These are phyloP conservation scores for Diaporthe sp. DNA, from an alignment of 2,329 filamentous ascomycete genomes.

Conservation along the genomic window DNA sequence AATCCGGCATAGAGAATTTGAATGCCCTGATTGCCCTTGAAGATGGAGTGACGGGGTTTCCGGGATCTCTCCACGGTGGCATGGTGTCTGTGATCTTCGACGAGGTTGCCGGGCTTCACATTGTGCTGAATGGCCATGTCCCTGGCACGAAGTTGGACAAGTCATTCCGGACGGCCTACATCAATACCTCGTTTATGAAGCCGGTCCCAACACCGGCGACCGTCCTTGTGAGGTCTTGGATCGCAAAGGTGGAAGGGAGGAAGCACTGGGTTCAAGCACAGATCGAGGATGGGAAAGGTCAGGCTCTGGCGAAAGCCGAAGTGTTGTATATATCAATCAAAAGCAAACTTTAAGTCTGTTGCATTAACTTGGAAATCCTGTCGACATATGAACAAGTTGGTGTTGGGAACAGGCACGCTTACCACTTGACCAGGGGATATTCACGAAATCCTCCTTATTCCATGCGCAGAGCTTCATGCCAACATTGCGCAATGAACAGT, in stretches of 20 bases:
- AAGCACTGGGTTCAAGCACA: neutral
- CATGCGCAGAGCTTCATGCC: no score
- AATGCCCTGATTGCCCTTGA: neutral
- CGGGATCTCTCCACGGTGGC: neutral
- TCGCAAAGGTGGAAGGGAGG: neutral
- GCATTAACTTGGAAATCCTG: neutral
- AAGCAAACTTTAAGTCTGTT: neutral
- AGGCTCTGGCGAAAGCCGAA: neutral
- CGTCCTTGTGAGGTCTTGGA: neutral
- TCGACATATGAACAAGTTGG: neutral
- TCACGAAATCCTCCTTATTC: no score
- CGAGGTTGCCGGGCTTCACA: neutral
- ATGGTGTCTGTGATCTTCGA: neutral
- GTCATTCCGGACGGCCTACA: neutral
- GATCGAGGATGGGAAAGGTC: neutral
- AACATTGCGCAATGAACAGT: no score
- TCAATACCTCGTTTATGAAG: neutral
- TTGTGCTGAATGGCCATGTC: constrained; percentile 1
- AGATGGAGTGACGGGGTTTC: neutral
- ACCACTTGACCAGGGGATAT: no score
- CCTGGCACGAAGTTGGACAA: neutral
- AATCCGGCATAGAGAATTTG: neutral
- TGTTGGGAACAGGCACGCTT: neutral
- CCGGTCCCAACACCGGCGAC: neutral
- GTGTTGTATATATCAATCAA: neutral